Evolutionary conservation across 83 land plant species (phyloP), one percentile per base, ranked within the genome.

Genomic region (Thuja plicata): DNA sequence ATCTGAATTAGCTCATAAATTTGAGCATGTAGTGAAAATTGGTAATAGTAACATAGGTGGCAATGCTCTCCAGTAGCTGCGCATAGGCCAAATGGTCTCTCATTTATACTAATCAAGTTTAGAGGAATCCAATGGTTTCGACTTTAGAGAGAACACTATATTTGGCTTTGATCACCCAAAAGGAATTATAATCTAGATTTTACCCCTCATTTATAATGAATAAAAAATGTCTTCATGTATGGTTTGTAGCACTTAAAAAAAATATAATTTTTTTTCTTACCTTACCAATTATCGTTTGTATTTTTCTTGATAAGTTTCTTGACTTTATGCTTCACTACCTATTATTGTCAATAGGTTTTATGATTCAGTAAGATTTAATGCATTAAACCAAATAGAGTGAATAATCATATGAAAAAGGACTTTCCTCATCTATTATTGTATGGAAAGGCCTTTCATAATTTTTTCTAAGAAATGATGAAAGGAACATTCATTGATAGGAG

Each of bases 401-500:
- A 95, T 54, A 80, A 95, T 93, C 97, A 95, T 94, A 85, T 96
- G 94, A 79, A 94, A 96, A 79, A 93, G 94, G 83, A 94, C 89
- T 90, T 88, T 95, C 82, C 91, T 92, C 87, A 95, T 92, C 89
- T 92, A 90, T n/a, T 43, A 85, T 41, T 93, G 96, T 96, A 95
- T 93, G 3, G 37, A 35, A 34, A 92, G 84, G 74, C 93, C 94
- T 84, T 79, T 82, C 3, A 3, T 41, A 41, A 41, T 41, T 41
- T 41, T 76, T 87, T 88, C 87, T 92, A 16, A 41, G 97, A 87
- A 81, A 96, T 92, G 3, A 88, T 93, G 87, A 87, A 15, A 24
- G 96, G 95, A 71, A 96, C 94, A 87, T 96, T 97, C 87, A 93
- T 93, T 87, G n/a, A n/a, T n/a, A n/a, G n/a, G n/a, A n/a, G n/a